Conservation (phyloP, 75 land plant genomes). For the Selaginella tamariscina region DNA sequence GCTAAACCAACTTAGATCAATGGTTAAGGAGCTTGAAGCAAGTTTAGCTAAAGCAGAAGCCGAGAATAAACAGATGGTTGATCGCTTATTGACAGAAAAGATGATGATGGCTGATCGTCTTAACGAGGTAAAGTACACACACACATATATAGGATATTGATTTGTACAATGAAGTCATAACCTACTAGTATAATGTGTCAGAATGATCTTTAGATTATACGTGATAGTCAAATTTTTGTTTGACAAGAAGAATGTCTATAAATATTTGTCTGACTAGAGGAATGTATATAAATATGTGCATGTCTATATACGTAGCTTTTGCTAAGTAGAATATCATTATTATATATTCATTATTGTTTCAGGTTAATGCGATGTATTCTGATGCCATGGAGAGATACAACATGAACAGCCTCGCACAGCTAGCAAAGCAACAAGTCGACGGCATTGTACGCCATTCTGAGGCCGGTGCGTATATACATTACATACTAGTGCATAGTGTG, state of each 20-base stretch:
- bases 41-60: slow-evolving; percentile 35
- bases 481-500: no score
- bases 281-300: neutral
- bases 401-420: slow-evolving; percentile 51
- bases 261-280: no score
- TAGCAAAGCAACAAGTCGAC: slow-evolving; percentile 79
- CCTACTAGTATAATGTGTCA: no score
- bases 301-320: neutral
- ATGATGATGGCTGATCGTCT: slow-evolving; percentile 93
- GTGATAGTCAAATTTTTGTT: no score
- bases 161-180: no score
- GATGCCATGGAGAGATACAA: slow-evolving; percentile 49
- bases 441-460: slow-evolving; percentile 80
- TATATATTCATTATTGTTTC: slow-evolving; percentile 13
- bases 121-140: slow-evolving; percentile 93
- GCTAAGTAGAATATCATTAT: neutral
- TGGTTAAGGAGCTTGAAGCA: slow-evolving; percentile 32
- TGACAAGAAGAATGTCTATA: no score
- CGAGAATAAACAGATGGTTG: slow-evolving; percentile 79
- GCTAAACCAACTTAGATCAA: slow-evolving; percentile 40
- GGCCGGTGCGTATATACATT: no score
- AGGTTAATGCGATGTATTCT: slow-evolving; percentile 84
- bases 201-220: no score
- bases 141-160: no score
- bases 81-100: slow-evolving; percentile 88